Evolutionary conservation across 129 eudicot species (phyloP).

Genomic region (Escallonia herrerae): DNA sequence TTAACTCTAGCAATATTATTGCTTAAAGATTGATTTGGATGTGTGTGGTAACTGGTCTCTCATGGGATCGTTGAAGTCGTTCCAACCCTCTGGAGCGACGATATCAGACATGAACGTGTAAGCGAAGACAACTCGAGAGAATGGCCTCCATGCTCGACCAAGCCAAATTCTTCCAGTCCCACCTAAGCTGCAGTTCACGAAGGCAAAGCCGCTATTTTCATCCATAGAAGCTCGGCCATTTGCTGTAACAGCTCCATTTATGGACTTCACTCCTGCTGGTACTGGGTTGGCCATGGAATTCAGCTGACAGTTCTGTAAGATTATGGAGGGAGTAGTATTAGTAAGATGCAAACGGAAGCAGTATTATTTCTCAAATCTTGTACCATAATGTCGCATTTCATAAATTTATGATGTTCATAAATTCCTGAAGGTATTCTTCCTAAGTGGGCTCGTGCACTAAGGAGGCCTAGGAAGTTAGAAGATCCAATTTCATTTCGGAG

Average conservation of each 20-base stretch:
- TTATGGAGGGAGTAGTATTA: no score
- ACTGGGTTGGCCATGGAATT: constrained; percentile 73
- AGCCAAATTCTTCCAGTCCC: constrained; percentile 94
- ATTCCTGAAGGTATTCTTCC: no score
- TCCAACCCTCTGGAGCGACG: constrained; percentile 93
- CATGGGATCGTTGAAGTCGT: constrained; percentile 75
- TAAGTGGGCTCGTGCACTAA: no score
- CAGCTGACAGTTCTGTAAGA: constrained; percentile 49
- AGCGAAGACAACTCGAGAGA: constrained; percentile 69
- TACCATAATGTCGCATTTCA: no score
- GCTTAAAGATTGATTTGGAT: not conserved
- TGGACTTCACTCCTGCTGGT: constrained; percentile 35
- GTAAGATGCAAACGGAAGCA: no score
- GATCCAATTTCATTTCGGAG: no score
- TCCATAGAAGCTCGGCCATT: constrained; percentile 73
- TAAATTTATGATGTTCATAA: no score
- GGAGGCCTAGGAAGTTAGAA: no score
- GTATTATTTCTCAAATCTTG: no score
- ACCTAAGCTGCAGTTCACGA: constrained; percentile 72
- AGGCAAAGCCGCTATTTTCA: constrained; percentile 71
- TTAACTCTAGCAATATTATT: no score
- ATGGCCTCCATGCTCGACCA: constrained; percentile 96
- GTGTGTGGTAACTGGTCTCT: constrained; percentile 56
- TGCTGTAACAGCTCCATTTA: constrained; percentile 83
- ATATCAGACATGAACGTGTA: constrained; percentile 65